Percentiles rank a stretch among this genome's conserved stretches.
These are phyloP conservation scores for Triticum timopheevii DNA, from an alignment of 176 grass and related monocot species.

Conservation along the genomic window DNA sequence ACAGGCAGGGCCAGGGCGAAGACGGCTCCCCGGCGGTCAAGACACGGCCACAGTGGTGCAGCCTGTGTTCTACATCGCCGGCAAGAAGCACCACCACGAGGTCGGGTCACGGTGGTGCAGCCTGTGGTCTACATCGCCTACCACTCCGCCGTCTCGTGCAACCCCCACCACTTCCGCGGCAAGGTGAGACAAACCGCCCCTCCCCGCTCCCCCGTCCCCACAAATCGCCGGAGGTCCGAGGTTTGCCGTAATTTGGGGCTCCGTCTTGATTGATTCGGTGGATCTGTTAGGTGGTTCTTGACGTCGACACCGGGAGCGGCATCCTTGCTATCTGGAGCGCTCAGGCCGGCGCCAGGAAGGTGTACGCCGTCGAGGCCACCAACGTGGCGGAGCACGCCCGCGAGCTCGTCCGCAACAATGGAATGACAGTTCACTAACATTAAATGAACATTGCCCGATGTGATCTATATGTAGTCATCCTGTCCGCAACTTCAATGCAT, in stretches of 20 bases:
- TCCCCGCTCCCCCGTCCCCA: not conserved
- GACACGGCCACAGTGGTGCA: no score
- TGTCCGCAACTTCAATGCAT: no score
- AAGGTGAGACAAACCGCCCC: slow-evolving; percentile 44
- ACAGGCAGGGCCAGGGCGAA: no score
- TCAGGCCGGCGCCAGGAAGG: slow-evolving; percentile 90
- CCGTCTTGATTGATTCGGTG: slow-evolving; percentile 18
- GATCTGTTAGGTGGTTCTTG: slow-evolving; percentile 72
- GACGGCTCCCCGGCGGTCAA: no score
- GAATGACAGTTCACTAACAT: no score
- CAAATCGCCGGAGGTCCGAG: not conserved
- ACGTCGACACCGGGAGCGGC: slow-evolving; percentile 93
- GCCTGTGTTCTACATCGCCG: no score
- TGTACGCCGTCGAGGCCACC: slow-evolving; percentile 92
- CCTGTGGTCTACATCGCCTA: slow-evolving; percentile 39
- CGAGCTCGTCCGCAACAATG: slow-evolving; percentile 50
- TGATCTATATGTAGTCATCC: no score
- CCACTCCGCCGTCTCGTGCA: slow-evolving; percentile 79
- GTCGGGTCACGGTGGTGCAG: no score
- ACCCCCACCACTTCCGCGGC: slow-evolving; percentile 76
- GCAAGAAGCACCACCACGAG: no score
- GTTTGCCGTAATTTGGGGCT: not conserved
- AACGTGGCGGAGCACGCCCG: slow-evolving; percentile 96
- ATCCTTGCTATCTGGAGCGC: slow-evolving; percentile 97
- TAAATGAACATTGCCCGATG: no score